Evolutionary conservation across 805 yeast species (phyloP), one percentile per base, ranked within the genome.

Genomic region (Yamadazyma akitaensis): DNA sequence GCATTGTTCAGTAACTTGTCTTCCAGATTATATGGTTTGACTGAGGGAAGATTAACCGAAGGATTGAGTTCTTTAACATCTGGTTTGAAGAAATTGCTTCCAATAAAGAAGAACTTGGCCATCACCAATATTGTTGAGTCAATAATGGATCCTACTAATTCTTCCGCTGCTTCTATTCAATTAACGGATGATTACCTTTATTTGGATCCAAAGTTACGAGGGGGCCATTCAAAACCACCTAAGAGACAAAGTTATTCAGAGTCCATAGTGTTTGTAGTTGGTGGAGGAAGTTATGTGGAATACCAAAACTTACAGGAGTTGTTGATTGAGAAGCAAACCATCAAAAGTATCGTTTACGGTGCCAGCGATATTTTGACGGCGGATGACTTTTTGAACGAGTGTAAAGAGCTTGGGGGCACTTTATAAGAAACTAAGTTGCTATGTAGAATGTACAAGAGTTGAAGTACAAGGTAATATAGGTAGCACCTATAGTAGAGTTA

Each of bases 281-380:
- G 99, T 21, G 99, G 99, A 31, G 98, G 98, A 40, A 91, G 88
- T 65, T 94, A 90, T 62, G 70, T 88, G 51, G 99, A 94, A 68
- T 94, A 92, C 62, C 95, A 91, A 49, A 92, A 92, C 60, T 76
- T 94, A 59, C 96, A 88, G 64, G 96, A 91, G 64, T 91, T 96
- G 95, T 80, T 81, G 0, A 30, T 13, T 11, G 47, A 44, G 21
- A 62, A 66, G 13, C 70, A 73, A 35, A n/a, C 48, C 9, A 50
- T 61, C 8, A 85, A 80, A 60, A 71, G 72, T 31, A 86, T 94
- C 28, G 79, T 86, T 18, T 92, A 94, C 63, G 99, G 99, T 24
- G 82, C 95, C 57, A 89, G 96, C 1, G 82, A 80, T 52, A 79
- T 90, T 34, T 65, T 80, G 30, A 81, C 90, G 0, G 91, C 96